Evolutionary conservation across 1,284 basidiomycete genomes (phyloP).

Genomic region (Fomitopsis pinicola): DNA sequence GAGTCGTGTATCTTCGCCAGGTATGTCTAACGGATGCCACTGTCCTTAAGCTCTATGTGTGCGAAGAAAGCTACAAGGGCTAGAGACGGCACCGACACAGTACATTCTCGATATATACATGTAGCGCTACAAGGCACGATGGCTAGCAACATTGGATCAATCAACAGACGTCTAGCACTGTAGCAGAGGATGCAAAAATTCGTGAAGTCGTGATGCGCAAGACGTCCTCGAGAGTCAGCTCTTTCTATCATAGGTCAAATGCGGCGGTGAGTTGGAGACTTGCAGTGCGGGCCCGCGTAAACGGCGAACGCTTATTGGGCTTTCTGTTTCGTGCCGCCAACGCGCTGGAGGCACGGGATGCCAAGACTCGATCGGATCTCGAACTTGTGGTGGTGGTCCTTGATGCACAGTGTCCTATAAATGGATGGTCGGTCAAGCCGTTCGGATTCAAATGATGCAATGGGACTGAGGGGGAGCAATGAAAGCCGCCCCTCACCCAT

Average conservation of each 20-base stretch:
- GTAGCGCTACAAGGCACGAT: slow-evolving; percentile 1
- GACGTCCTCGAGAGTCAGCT: neutral
- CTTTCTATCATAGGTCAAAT: too few relatives aligned
- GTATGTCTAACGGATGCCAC: too few relatives aligned
- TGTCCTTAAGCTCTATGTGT: too few relatives aligned
- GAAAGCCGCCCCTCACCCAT: neutral
- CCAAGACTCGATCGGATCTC: slow-evolving; percentile 35
- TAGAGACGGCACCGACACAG: neutral
- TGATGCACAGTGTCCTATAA: slow-evolving; percentile 50
- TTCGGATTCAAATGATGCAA: neutral
- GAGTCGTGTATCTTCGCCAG: too few relatives aligned
- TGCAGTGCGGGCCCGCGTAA: too few relatives aligned
- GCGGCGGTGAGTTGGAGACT: neutral
- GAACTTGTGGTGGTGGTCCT: slow-evolving; percentile 52
- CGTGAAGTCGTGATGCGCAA: neutral
- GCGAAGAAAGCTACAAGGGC: too few relatives aligned
- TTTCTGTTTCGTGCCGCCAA: slow-evolving; percentile 16
- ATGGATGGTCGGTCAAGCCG: neutral
- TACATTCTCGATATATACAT: neutral
- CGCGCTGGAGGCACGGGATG: slow-evolving; percentile 35
- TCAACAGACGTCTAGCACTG: neutral
- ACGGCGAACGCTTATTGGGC: slow-evolving; percentile 6
- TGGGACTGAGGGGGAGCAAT: neutral
- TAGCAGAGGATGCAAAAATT: neutral
- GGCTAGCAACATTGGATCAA: neutral